A percentile compares a stretch with the other conserved stretches of the same genome.
Evolutionary conservation across 345 rosid species (phyloP).

Genomic region (Citrus glauca): DNA sequence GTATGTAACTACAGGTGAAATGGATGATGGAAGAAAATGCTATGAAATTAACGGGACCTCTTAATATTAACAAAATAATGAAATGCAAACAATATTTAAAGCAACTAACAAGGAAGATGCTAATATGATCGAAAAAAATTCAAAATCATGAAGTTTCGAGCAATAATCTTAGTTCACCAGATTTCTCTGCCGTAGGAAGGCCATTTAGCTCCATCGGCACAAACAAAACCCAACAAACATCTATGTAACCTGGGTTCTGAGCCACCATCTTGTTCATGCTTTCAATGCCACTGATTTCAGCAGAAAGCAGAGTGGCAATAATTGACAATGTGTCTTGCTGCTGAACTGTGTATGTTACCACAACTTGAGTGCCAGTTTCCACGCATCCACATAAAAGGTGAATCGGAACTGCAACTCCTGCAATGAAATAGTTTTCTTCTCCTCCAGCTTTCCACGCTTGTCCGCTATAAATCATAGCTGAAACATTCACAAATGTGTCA

Average conservation of each 20-base stretch:
- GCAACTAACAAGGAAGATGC: background rate
- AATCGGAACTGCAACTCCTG: constrained; percentile 20
- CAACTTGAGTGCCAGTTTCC: constrained; percentile 24
- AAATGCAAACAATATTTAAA: too few relatives aligned
- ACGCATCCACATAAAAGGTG: constrained; percentile 52
- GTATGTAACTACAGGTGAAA: too few relatives aligned
- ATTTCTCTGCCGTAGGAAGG: constrained; percentile 15
- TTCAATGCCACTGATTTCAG: constrained; percentile 22
- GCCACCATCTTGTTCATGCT: constrained; percentile 32
- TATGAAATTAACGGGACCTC: too few relatives aligned
- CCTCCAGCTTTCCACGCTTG: constrained; percentile 40
- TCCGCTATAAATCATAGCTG: constrained; percentile 28
- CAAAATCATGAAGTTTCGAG: background rate
- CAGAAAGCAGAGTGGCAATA: constrained; percentile 35
- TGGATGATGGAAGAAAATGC: too few relatives aligned
- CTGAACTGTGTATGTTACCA: constrained; percentile 63
- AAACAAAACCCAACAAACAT: constrained; percentile 39
- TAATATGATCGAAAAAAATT: background rate
- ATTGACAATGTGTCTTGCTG: constrained; percentile 32
- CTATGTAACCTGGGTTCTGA: constrained; percentile 17
- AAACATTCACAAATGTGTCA: constrained; percentile 33
- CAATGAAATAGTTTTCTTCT: constrained; percentile 13
- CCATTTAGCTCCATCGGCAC: constrained; percentile 37
- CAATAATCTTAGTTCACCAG: constrained; percentile 18
- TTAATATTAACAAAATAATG: too few relatives aligned